phyloP scores from a whole-genome alignment of 306 rosid genomes.

The Medicago lupulina region DNA sequence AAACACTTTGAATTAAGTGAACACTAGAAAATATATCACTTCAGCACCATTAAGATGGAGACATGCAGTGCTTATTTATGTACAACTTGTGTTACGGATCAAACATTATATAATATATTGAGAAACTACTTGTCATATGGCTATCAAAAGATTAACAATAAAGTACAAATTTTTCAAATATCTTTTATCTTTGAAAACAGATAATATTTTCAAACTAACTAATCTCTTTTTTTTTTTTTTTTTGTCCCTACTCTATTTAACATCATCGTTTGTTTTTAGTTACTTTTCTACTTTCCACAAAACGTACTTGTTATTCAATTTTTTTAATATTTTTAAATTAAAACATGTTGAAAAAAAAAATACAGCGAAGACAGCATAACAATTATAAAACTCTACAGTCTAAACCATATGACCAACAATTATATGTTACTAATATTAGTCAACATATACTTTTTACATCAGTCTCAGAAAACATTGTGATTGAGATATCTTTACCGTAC shows the following conservation, averaged over 20 bases:
- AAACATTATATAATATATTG: background rate
- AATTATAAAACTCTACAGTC: background rate
- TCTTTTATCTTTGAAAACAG: background rate
- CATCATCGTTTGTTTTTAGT: no score
- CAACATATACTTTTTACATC: background rate
- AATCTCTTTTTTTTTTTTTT: background rate
- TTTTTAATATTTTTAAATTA: background rate
- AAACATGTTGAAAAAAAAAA: background rate
- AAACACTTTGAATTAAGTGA: background rate
- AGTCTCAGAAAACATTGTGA: background rate
- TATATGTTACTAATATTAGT: background rate
- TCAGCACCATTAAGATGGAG: slow-evolving; percentile 13
- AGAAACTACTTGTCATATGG: slow-evolving; percentile 23
- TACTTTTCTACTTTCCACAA: background rate
- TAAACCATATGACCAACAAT: background rate
- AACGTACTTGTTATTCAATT: background rate
- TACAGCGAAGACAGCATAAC: background rate
- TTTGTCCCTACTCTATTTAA: no score
- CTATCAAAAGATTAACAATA: background rate
- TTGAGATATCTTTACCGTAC: background rate
- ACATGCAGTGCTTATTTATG: slow-evolving; percentile 17
- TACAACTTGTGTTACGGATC: slow-evolving; percentile 15
- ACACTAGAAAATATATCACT: background rate
- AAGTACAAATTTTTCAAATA: background rate
- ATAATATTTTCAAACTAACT: background rate